phyloP scores from a whole-genome alignment of 106 monocot species.

The Acorus gramineus region DNA sequence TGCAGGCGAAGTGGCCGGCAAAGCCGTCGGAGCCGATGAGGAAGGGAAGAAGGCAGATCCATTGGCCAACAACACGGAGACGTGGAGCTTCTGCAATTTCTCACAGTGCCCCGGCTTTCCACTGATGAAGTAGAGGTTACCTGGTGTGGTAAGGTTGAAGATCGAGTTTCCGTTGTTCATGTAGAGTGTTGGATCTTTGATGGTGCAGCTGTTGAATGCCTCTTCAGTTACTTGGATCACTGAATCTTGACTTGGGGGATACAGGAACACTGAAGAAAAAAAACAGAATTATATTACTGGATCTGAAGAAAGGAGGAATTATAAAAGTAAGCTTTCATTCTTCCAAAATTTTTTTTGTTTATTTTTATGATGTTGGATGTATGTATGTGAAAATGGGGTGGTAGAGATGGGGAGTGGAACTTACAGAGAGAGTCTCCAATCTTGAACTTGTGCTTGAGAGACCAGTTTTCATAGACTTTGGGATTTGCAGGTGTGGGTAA shows the following conservation, averaged over 20 bases:
- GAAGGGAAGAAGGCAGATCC: constrained; percentile 28
- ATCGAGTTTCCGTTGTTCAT: constrained; percentile 82
- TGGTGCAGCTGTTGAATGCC: constrained; percentile 50
- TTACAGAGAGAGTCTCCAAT: constrained; percentile 65
- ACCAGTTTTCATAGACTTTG: constrained; percentile 44
- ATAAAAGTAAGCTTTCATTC: too few species aligned
- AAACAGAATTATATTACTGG: too few species aligned
- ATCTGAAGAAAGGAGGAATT: too few species aligned
- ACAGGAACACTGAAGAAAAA: constrained; percentile 57
- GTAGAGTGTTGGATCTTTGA: constrained; percentile 34
- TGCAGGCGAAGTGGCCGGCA: constrained; percentile 7
- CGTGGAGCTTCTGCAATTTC: constrained; percentile 59
- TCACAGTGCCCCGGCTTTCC: constrained; percentile 52
- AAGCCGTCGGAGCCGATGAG: not conserved
- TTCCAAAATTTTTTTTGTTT: too few species aligned
- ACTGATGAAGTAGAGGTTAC: constrained; percentile 58
- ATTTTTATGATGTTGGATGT: too few species aligned
- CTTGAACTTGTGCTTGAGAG: constrained; percentile 31
- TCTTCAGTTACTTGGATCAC: constrained; percentile 69
- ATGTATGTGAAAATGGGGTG: too few species aligned
- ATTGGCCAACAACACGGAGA: constrained; percentile 45
- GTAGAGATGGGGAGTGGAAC: not conserved
- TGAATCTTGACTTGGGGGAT: constrained; percentile 91
- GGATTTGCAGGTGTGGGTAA: constrained; percentile 40
- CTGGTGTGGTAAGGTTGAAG: constrained; percentile 62